A percentile compares a stretch with the other conserved stretches of the same genome.
Conservation (phyloP, 1,139 yeast species). For the Suhomyces bribrorum region DNA sequence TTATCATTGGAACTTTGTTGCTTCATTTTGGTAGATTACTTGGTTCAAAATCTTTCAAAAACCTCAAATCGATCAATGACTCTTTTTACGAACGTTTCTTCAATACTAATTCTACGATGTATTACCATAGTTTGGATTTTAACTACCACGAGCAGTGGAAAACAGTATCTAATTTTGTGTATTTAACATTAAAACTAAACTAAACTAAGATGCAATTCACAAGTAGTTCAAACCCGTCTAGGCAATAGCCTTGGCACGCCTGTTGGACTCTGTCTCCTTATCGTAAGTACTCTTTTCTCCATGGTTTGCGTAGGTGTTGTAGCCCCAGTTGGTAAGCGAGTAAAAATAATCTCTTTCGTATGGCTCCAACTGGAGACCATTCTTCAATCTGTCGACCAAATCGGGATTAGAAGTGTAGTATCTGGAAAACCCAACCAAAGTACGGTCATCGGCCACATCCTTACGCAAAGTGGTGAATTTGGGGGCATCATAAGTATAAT, state of each 20-base stretch:
- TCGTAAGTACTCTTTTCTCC: constrained; percentile 7
- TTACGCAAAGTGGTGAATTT: constrained; percentile 14
- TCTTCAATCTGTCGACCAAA: constrained; percentile 14
- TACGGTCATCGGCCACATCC: constrained; percentile 28
- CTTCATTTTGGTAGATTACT: too few relatives aligned
- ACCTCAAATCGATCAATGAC: too few relatives aligned
- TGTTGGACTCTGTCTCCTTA: constrained; percentile 6
- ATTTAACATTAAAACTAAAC: too few relatives aligned
- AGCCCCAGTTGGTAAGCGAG: constrained; percentile 26
- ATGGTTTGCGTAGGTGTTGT: constrained; percentile 26
- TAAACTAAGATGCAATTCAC: too few relatives aligned
- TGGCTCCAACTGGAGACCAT: constrained; percentile 15
- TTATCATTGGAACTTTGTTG: too few relatives aligned
- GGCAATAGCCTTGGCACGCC: constrained; percentile 1
- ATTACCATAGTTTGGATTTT: too few relatives aligned
- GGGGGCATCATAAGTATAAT: constrained; percentile 14
- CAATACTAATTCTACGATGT: too few relatives aligned
- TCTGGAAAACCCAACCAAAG: constrained; percentile 34
- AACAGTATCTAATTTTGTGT: too few relatives aligned
- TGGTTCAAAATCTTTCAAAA: too few relatives aligned
- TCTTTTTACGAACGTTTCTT: too few relatives aligned
- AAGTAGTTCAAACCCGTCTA: too few relatives aligned
- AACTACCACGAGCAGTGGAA: too few relatives aligned
- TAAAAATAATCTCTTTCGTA: constrained; percentile 29
- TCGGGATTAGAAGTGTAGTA: constrained; percentile 20